These are phyloP conservation scores for Colletotrichum chrysophilum DNA, from an alignment of 2,329 filamentous ascomycete species.

Conservation along the genomic window DNA sequence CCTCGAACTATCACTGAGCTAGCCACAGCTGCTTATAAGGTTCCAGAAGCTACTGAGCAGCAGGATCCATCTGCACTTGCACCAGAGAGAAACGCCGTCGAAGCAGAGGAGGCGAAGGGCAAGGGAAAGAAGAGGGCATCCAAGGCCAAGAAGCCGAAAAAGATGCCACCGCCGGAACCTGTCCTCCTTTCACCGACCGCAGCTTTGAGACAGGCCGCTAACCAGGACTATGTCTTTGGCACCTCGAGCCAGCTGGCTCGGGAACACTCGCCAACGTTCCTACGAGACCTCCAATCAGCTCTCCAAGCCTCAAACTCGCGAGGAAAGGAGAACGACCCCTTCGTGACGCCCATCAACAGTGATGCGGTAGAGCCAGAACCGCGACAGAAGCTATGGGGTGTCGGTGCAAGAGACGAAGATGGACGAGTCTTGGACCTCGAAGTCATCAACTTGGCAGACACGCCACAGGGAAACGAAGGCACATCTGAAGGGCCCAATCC, in stretches of 20 bases:
- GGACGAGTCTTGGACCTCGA: conserved; percentile 70
- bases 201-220: conserved; percentile 68
- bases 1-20: conserved; percentile 78
- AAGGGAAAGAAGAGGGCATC: conserved; percentile 35
- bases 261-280: conserved; percentile 72
- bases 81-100: conserved; percentile 25
- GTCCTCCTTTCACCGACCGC: conserved; percentile 71
- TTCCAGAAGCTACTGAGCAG: conserved; percentile 39
- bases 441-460: conserved; percentile 62
- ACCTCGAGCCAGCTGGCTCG: conserved; percentile 82
- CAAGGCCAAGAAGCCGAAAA: conserved; percentile 44
- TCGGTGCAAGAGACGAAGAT: conserved; percentile 69
- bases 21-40: conserved; percentile 73
- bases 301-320: conserved; percentile 61
- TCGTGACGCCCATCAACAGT: conserved; percentile 43
- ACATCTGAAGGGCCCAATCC: conserved; percentile 34
- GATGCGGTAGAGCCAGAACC: conserved; percentile 37
- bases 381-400: conserved; percentile 67
- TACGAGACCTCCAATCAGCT: conserved; percentile 67
- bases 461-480: conserved; percentile 32
- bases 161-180: conserved; percentile 42
- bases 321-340: conserved; percentile 41
- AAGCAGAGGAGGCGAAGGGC: conserved; percentile 34
- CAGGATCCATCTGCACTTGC: conserved; percentile 28
- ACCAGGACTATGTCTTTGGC: conserved; percentile 83